Evolutionary conservation across 169 alveolate species (phyloP), one percentile per base, ranked within the genome.

Genomic region (Hepatocystis sp.): DNA sequence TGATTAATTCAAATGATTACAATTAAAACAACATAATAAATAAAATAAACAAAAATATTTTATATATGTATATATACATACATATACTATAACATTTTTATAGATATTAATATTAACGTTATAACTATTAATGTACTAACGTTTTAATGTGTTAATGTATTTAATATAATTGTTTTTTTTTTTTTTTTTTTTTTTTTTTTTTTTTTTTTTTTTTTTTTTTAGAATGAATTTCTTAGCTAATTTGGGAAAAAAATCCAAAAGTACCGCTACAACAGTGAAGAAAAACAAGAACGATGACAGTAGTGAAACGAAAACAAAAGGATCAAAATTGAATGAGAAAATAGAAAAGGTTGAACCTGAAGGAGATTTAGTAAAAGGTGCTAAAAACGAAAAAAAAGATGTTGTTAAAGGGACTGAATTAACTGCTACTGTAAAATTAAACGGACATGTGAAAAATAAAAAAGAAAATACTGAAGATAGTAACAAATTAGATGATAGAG

Each of bases 231-330:
- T 66, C 84, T 46, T 66, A 52, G 47, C 84, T 34, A 56, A 63
- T 25, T 56, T 71, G 76, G 86, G 86, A 49, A 71, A 58, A 51
- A 71, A 71, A n/a, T 61, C 86, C 27, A 71, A 39, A 28, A 23
- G 63, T 19, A 39, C 71, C 11, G 65, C 86, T 1, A 23, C 64
- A 4, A 49, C 40, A 5, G 52, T 28, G 7, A 51, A 71, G 15
- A 52, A 71, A 23, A 71, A 71, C 25, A 19, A 27, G 13, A 40
- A 1, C 15, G 28, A 40, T 8, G 66, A 56, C 4, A 56, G 21
- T 21, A 56, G 44, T 23, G 49, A n/a, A 36, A 56, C 39, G 28
- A 65, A 71, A 19, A 44, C n/a, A 47, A 34, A 19, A 34, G 71
- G 64, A 28, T 19, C 86, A 1, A 66, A 66, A 52, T 36, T 11